Conservation (phyloP, 2,329 filamentous ascomycete genomes). For the Colletotrichum scovillei region DNA sequence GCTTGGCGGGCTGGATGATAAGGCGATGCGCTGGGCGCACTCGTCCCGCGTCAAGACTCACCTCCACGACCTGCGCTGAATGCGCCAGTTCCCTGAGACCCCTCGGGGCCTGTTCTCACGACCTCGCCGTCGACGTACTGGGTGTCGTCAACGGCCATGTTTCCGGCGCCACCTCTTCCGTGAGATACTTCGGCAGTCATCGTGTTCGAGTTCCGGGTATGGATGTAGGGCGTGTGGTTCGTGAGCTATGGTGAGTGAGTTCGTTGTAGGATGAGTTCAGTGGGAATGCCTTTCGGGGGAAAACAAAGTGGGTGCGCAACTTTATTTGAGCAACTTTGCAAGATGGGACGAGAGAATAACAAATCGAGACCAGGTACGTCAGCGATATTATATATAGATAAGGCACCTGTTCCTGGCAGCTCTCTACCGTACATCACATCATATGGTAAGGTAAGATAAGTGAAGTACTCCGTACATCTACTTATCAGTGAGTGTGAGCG, state of each 20-base stretch:
- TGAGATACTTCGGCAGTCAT: conserved; percentile 66
- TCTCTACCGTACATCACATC: conserved; percentile 24
- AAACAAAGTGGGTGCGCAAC: not conserved
- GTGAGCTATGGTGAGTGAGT: not conserved
- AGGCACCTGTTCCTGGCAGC: conserved; percentile 28
- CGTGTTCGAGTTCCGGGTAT: conserved; percentile 9
- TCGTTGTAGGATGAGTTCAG: not conserved
- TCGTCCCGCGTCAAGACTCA: conserved; percentile 44
- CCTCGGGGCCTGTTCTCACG: conserved; percentile 63
- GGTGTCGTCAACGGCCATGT: conserved; percentile 68
- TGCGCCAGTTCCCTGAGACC: conserved; percentile 68
- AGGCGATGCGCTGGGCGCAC: not conserved
- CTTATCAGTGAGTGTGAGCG: conserved; percentile 23
- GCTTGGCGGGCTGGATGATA: conserved; percentile 1
- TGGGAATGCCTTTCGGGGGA: not conserved
- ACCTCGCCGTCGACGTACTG: conserved; percentile 72
- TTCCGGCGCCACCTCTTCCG: conserved; percentile 71
- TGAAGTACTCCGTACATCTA: conserved; percentile 3
- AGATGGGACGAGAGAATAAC: not conserved
- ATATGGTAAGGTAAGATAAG: conserved; percentile 29
- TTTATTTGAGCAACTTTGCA: conserved; percentile 18
- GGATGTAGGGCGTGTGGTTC: not conserved
- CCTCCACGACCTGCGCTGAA: conserved; percentile 71
- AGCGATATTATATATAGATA: conserved; percentile 33
- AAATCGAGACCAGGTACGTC: conserved; percentile 27